These are phyloP conservation scores for Saitozyma podzolica DNA, from an alignment of 768 basidiomycete genomes.

Conservation along the genomic window DNA sequence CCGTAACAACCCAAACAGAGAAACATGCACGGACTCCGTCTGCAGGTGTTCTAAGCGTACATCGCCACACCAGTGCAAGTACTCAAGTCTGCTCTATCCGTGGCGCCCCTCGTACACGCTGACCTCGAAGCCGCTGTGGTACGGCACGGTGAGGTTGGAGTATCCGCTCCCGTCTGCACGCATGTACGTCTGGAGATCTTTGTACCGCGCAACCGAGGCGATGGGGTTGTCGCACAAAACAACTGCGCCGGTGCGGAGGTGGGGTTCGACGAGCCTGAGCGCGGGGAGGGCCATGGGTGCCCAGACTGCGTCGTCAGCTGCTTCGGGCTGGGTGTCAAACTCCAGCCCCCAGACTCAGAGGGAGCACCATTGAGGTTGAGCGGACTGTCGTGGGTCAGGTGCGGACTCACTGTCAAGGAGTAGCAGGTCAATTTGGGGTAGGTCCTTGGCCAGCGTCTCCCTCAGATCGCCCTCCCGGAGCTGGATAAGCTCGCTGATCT, in stretches of 20 bases:
- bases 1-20: too few relatives aligned
- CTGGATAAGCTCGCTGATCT: conserved; percentile 10
- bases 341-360: too few relatives aligned
- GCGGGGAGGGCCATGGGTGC: conserved; percentile 29
- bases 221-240: conserved; percentile 27
- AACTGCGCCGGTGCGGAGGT: conserved; percentile 16
- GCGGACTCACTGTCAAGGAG: conserved; percentile 30
- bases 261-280: conserved; percentile 22
- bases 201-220: conserved; percentile 19
- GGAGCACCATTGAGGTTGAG: neutral
- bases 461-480: conserved; percentile 28
- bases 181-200: conserved; percentile 24
- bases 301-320: conserved; percentile 21
- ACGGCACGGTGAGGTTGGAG: conserved; percentile 20
- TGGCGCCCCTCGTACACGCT: conserved; percentile 17
- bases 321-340: neutral
- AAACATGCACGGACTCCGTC: too few relatives aligned
- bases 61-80: too few relatives aligned
- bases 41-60: too few relatives aligned
- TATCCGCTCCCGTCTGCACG: conserved; percentile 14
- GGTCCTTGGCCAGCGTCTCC: conserved; percentile 17
- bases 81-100: neutral
- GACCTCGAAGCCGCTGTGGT: conserved; percentile 20
- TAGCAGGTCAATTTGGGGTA: conserved; percentile 21
- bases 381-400: too few relatives aligned